Evolutionary conservation across 2,329 filamentous ascomycete genomes (phyloP), one percentile per base, ranked within the genome.

Genomic region (Aspergillus quadricinctus): DNA sequence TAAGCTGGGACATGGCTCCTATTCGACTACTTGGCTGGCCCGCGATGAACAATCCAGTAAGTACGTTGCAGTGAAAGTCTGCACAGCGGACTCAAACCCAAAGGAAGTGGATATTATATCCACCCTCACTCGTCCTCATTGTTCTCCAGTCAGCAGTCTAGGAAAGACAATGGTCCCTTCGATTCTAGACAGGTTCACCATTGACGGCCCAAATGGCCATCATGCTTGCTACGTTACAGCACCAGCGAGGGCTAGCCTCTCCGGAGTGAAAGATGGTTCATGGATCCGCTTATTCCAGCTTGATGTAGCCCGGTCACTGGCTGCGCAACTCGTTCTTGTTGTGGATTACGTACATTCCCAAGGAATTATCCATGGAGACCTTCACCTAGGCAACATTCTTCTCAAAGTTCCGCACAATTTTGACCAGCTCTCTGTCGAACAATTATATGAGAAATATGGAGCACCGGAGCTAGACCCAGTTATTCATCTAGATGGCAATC

Each of bases 1-100:
- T 3, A 77, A 78, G 60, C 68, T 78, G 3, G 73, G 75, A 0
- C 72, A 72, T 58, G 74, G 75, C 25, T 61, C 67, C 3, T 73
- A 67, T 52, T 77, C 72, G 8, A 77, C 65, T 0, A 62, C 54
- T 14, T 68, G 67, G 69, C 62, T 72, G 41, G 64, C 66, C 43
- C 59, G 55, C 40, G 67, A 72, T 57, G 55, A 65, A 50, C 37
- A 21, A 59, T 48, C 25, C 6, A 57, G 58, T 14, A 57, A 35
- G 61, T 66, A 68, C 48, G 62, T 70, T 31, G 66, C 69, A 8
- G 17, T 70, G 1, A 71, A 69, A 58, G 52, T 70, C n/a, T 64
- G 56, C 45, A 67, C 55, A 1, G 64, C 62, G 40, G 56, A 63
- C 53, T 58, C 62, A n/a, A 61, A 62, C 21, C 58, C 62, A 4